Base-by-base conservation (phyloP, 805 yeast genomes). In the Starmerella gropengiesseri region DNA sequence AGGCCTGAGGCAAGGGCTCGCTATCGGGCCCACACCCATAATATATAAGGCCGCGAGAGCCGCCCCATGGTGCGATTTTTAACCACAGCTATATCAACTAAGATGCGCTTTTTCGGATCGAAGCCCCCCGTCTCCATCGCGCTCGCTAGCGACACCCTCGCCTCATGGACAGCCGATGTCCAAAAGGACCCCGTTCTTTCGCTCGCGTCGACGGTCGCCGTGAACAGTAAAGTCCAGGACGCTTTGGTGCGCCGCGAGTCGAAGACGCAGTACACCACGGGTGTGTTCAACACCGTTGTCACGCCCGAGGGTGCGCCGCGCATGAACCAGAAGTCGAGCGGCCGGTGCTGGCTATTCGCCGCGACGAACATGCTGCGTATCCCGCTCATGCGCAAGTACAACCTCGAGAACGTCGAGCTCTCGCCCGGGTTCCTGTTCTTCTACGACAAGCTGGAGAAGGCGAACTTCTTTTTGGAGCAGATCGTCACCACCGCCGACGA, bases 331-430 rank as follows among this genome's bases (percentile, higher is more conserved):
- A 72, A 73, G 54, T 60, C 74, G 9, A 74, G 84, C 18, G 95
- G 94, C 23, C 67, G 94, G 54, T 84, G 95, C 62, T 84, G 94
- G 94, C 69, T 84, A 47, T 84, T 84, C 61, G 94, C 94, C 9
- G 73, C 89, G 1, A 74, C 83, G 41, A 84, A 85, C 53, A 70
- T 80, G 43, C 64, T 83, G 55, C 71, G 94, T 54, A 59, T 78
- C 40, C 70, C 69, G 41, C 72, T 81, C 31, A 75, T 77, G 61
- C 66, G 70, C 53, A 71, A 71, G 56, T 71, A 77, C 60, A 75
- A 78, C 55, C 61, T 84, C 53, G 75, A 75, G 52, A 72, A 70
- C 52, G 75, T 81, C 59, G 86, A 81, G 62, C 62, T 85, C 40
- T 79, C 91, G 29, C 94, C 84, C 55, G 70, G 81, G 19, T 83